phyloP scores from a whole-genome alignment of 2,329 filamentous ascomycete genomes.

The Neopestalotiopsis sp. region DNA sequence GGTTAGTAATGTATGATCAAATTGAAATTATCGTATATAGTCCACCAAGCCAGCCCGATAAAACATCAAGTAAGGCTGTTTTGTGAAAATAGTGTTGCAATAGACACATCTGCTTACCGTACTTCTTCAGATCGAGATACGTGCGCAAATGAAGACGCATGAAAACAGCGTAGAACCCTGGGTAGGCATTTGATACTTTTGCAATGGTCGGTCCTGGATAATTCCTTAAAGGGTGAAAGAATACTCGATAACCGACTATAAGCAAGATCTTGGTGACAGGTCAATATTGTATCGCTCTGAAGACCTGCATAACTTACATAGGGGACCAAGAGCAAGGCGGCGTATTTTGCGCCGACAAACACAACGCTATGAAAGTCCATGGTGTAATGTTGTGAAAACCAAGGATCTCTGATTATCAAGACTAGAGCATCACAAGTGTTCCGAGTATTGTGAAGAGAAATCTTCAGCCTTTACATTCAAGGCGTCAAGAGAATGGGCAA shows the following conservation, averaged over 20 bases:
- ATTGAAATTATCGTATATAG: too few relatives aligned
- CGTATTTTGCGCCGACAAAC: neutral
- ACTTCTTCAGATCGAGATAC: conserved; percentile 13
- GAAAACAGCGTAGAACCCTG: conserved; percentile 1
- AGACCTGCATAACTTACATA: neutral
- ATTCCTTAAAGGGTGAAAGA: neutral
- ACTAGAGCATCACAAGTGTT: neutral
- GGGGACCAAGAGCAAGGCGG: neutral
- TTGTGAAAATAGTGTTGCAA: too few relatives aligned
- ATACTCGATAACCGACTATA: neutral
- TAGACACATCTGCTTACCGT: neutral
- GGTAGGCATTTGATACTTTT: neutral
- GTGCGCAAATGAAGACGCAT: conserved; percentile 4
- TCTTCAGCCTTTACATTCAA: neutral
- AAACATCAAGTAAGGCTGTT: too few relatives aligned
- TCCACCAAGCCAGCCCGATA: too few relatives aligned
- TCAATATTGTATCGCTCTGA: neutral
- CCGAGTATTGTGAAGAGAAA: neutral
- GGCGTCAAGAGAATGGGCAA: neutral
- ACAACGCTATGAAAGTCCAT: neutral
- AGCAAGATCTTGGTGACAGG: neutral
- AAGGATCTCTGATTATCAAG: neutral
- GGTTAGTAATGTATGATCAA: neutral
- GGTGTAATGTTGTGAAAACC: neutral
- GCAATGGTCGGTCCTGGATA: conserved; percentile 4